Base-by-base conservation (phyloP, 768 basidiomycete genomes). In the Podaxis carcinomalis region DNA sequence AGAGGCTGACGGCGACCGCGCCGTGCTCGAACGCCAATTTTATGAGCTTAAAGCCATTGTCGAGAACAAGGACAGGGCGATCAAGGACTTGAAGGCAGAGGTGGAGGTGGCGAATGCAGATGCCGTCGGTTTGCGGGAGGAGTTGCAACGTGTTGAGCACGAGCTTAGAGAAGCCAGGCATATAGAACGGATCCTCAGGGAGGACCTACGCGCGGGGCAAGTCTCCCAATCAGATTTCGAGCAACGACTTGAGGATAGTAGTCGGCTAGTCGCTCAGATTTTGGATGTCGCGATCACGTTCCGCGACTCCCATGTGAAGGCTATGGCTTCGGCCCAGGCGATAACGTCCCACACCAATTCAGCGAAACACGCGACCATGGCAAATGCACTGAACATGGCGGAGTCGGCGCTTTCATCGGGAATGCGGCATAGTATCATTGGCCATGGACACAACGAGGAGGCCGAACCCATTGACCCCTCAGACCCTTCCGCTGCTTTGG, bases 1-100 rank as follows among this genome's bases (percentile, higher is more conserved):
- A 2, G 95, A 98, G 72, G 92, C 94, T 13, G 93, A 97, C 68
- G 92, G 94, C 1, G 95, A 98, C 71, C 84, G 93, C 6, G 94
- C 95, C 0, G 93, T 96, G 13, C 78, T 97, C 50, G 94, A 97
- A 73, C 87, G 95, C 53, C 90, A 94, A 71, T 88, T 90, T 69
- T 85, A 83, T 42, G 90, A 92, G 69, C 75, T 92, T 39, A 81
- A 83, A 64, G 84, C 84, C 1, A 78, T 80, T 6, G 74, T 88
- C 53, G 90, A 89, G 58, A 78, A 81, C 60, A 77, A 80, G 13
- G 82, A 85, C 56, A 80, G 81, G 9, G 83, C 89, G 65, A 69
- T 91, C 16, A 87, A 86, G 68, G 86, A 89, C 40, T 74, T 85
- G 10, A 78, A 77, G 11, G 77, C 83, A 0, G 84, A 87, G 62